These are phyloP conservation scores for Isatis lusitanica DNA, from an alignment of 441 rosid species.

Conservation along the genomic window DNA sequence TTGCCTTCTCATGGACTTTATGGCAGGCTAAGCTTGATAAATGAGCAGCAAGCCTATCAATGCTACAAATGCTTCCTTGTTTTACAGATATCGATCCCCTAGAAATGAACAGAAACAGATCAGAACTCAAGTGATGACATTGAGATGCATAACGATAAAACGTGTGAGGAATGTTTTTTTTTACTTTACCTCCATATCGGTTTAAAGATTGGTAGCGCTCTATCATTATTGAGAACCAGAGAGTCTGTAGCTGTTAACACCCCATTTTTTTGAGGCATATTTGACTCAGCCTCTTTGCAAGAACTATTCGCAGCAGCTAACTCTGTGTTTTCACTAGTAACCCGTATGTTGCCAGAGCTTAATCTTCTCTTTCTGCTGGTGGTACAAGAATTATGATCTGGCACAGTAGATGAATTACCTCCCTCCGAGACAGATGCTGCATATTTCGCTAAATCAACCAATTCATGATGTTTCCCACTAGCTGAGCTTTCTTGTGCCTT, in stretches of 20 bases:
- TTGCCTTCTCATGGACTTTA: slow-evolving; percentile 49
- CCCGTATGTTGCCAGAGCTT: slow-evolving; percentile 4
- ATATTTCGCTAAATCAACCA: slow-evolving; percentile 25
- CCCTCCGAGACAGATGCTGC: slow-evolving; percentile 18
- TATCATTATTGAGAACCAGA: too few relatives aligned
- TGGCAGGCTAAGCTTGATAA: slow-evolving; percentile 67
- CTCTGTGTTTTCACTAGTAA: neutral
- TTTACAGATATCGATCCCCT: slow-evolving; percentile 55
- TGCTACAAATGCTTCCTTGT: slow-evolving; percentile 18
- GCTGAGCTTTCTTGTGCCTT: slow-evolving; percentile 7
- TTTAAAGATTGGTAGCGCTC: too few relatives aligned
- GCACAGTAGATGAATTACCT: slow-evolving; percentile 19
- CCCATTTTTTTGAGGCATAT: neutral
- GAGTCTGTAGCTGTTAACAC: neutral
- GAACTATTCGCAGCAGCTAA: neutral
- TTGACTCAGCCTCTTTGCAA: slow-evolving; percentile 25
- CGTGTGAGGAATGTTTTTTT: neutral
- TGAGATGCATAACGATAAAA: neutral
- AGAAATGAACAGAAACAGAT: slow-evolving; percentile 25
- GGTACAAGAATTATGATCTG: slow-evolving; percentile 6
- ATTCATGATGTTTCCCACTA: slow-evolving; percentile 25
- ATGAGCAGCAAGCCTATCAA: slow-evolving; percentile 57
- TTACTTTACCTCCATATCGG: slow-evolving; percentile 51
- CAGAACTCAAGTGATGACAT: slow-evolving; percentile 6
- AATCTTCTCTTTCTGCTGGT: neutral